Evolutionary conservation across 768 basidiomycete genomes (phyloP).

Genomic region (Paxillus ammoniavirescens): DNA sequence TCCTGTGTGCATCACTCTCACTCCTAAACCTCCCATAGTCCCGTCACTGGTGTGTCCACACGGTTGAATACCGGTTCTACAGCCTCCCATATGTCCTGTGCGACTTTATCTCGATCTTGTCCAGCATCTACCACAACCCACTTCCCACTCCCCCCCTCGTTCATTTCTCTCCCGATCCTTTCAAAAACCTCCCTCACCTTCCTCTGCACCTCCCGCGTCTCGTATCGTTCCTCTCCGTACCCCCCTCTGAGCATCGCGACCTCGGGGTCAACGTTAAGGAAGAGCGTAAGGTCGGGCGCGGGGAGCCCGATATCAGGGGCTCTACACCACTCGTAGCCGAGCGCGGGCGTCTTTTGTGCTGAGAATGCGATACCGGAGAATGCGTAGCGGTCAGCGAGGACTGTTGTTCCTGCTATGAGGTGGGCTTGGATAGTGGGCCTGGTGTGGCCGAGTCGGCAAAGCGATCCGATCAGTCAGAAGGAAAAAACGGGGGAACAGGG

Average conservation of each 20-base stretch:
- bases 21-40: constrained; percentile 44
- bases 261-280: constrained; percentile 79
- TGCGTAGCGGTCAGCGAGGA: constrained; percentile 93
- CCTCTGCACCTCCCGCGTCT: constrained; percentile 73
- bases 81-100: constrained; percentile 52
- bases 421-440: constrained; percentile 62
- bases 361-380: constrained; percentile 96
- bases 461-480: too few species aligned
- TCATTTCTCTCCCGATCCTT: constrained; percentile 54
- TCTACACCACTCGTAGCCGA: constrained; percentile 82
- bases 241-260: constrained; percentile 68
- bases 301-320: constrained; percentile 87
- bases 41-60: constrained; percentile 40
- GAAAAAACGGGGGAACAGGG: too few species aligned
- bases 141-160: constrained; percentile 18
- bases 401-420: constrained; percentile 60
- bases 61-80: constrained; percentile 43
- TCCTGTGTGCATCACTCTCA: background rate
- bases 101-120: constrained; percentile 45
- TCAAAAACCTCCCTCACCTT: constrained; percentile 61
- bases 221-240: constrained; percentile 87
- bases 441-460: background rate
- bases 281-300: constrained; percentile 83
- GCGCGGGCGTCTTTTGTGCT: constrained; percentile 48
- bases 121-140: constrained; percentile 68